These are phyloP conservation scores for Phyllosticta citriasiana DNA, from an alignment of 2,329 filamentous ascomycete species.

Conservation along the genomic window DNA sequence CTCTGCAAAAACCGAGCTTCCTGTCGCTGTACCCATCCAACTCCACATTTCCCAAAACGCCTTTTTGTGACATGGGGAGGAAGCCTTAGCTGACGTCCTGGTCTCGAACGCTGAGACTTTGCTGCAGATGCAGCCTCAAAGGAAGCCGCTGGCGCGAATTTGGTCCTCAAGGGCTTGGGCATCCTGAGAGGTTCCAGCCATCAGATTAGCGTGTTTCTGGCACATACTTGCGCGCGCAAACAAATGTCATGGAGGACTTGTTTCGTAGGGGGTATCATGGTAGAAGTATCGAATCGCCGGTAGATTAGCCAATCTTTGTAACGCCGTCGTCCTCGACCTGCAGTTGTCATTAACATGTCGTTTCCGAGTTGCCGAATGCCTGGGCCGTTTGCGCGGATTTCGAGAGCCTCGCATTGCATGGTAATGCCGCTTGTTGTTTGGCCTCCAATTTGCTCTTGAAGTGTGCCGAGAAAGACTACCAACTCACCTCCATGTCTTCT, in stretches of 20 bases:
- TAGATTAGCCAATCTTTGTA: constrained; percentile 15
- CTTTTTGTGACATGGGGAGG: background rate
- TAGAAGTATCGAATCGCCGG: background rate
- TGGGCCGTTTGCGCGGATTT: background rate
- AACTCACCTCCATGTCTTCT: constrained; percentile 97
- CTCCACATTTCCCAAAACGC: constrained; percentile 4
- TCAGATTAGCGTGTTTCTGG: background rate
- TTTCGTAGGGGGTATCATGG: background rate
- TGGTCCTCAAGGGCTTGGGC: constrained; percentile 1
- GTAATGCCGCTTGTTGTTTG: background rate
- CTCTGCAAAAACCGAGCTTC: background rate
- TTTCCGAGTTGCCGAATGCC: background rate
- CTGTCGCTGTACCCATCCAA: background rate
- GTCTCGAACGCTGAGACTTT: background rate
- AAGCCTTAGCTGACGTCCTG: background rate
- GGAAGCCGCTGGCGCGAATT: background rate
- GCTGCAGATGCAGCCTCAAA: background rate
- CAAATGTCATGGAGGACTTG: background rate
- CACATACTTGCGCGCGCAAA: background rate
- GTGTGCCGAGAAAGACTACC: background rate
- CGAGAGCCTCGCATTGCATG: background rate
- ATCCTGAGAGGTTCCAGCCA: constrained; percentile 1
- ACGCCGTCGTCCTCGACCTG: constrained; percentile 33
- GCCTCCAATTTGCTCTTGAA: background rate
- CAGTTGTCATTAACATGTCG: constrained; percentile 2